These are phyloP conservation scores for Phytophthora constricta DNA, from an alignment of 352 stramenopile species.

Conservation along the genomic window DNA sequence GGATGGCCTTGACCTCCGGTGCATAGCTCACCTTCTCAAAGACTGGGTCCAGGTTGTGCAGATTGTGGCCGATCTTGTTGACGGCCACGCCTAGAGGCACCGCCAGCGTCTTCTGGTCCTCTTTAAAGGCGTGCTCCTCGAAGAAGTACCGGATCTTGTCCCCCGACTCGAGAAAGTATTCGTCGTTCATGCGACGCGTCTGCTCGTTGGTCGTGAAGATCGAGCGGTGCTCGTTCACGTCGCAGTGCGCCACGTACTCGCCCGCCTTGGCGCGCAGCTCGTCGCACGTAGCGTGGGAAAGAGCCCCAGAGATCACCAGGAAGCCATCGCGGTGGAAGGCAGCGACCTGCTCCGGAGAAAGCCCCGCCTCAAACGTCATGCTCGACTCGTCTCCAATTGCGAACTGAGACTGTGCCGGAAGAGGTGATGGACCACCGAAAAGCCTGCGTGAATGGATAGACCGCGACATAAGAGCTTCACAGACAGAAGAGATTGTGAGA, in stretches of 20 bases:
- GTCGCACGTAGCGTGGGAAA: constrained; percentile 59
- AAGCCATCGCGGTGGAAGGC: constrained; percentile 76
- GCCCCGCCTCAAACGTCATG: too few species aligned
- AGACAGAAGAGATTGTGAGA: too few species aligned
- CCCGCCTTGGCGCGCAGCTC: constrained; percentile 51
- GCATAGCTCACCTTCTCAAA: constrained; percentile 92
- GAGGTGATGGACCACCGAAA: too few species aligned
- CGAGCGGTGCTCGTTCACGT: constrained; percentile 68
- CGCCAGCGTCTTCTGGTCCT: constrained; percentile 67
- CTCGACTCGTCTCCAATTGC: too few species aligned
- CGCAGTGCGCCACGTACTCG: constrained; percentile 66
- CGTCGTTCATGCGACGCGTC: constrained; percentile 82
- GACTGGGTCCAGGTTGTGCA: constrained; percentile 90
- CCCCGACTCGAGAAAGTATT: constrained; percentile 95
- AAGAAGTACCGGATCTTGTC: constrained; percentile 95
- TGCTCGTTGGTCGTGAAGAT: constrained; percentile 89
- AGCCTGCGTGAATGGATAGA: too few species aligned
- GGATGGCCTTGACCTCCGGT: constrained; percentile 69
- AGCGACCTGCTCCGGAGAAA: constrained; percentile 64
- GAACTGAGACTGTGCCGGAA: too few species aligned
- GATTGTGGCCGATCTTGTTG: constrained; percentile 97
- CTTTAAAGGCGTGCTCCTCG: constrained; percentile 83
- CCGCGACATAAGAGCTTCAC: too few species aligned
- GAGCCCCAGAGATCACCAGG: constrained; percentile 56
- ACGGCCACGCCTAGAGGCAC: constrained; percentile 81